phyloP scores from a whole-genome alignment of 768 basidiomycete species.

The Mrakia frigida region DNA sequence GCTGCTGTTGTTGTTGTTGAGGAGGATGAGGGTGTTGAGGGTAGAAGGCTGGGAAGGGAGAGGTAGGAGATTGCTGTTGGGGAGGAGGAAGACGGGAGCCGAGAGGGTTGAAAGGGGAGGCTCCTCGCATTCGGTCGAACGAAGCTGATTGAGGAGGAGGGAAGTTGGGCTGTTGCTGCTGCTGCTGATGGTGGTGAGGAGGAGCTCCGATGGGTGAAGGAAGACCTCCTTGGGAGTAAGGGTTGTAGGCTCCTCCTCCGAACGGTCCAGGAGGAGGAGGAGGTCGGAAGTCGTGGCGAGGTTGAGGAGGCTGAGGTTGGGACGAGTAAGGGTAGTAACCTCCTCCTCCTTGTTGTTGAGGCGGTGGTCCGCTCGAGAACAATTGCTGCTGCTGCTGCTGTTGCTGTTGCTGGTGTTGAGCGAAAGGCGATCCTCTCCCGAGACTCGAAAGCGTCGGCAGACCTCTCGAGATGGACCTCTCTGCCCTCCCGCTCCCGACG shows the following conservation, averaged over 20 bases:
- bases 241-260: constrained; percentile 6
- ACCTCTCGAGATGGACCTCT: constrained; percentile 10
- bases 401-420: constrained; percentile 22
- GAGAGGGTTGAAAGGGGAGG: constrained; percentile 2
- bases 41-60: constrained; percentile 12
- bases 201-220: constrained; percentile 10
- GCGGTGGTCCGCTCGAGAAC: constrained; percentile 5
- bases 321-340: neutral
- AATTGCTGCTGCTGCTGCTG: constrained; percentile 23
- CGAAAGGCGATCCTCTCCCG: neutral
- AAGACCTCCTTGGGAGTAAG: constrained; percentile 25
- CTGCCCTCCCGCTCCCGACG: neutral
- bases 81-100: neutral
- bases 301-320: neutral
- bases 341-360: no score
- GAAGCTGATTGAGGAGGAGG: neutral
- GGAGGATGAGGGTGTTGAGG: neutral
- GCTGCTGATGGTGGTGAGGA: neutral
- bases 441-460: neutral
- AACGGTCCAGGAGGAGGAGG: constrained; percentile 8
- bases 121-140: neutral
- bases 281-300: constrained; percentile 10
- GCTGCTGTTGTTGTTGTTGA: neutral
- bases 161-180: neutral
- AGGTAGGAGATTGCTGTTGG: neutral